phyloP scores from a whole-genome alignment of 768 basidiomycete species.

The Tulasnella sp. region DNA sequence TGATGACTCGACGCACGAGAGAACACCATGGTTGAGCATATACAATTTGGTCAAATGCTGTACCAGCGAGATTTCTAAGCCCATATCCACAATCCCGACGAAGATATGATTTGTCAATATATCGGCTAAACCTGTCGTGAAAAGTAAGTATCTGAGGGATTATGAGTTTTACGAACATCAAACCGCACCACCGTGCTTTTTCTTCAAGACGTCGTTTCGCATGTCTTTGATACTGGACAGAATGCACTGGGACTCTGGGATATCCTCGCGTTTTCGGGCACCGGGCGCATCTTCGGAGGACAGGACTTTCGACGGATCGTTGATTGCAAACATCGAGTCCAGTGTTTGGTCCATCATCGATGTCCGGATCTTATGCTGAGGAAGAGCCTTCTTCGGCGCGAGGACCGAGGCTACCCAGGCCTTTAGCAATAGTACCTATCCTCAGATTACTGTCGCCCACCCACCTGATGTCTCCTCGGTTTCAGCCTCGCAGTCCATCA shows the following conservation, averaged over 20 bases:
- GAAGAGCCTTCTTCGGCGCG: constrained; percentile 42
- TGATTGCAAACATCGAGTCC: constrained; percentile 79
- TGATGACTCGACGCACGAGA: constrained; percentile 62
- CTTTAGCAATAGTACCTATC: background rate
- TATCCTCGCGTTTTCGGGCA: constrained; percentile 28
- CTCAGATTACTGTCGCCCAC: no score
- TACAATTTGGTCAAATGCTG: constrained; percentile 86
- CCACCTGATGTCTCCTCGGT: background rate
- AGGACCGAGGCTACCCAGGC: background rate
- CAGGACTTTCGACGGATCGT: background rate
- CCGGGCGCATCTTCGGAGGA: constrained; percentile 31
- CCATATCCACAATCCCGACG: constrained; percentile 79
- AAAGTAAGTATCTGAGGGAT: background rate
- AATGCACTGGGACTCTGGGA: constrained; percentile 66
- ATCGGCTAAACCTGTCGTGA: constrained; percentile 56
- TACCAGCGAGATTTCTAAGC: constrained; percentile 64
- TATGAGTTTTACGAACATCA: background rate
- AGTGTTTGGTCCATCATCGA: constrained; percentile 80
- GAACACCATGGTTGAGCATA: constrained; percentile 70
- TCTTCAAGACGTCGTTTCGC: constrained; percentile 46
- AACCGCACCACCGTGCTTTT: constrained; percentile 57
- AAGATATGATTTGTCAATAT: constrained; percentile 82
- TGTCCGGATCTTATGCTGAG: constrained; percentile 88
- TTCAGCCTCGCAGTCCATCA: background rate
- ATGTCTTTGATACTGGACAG: constrained; percentile 65